Conservation (phyloP, 1,284 basidiomycete species). For the Austropuccinia psidii region DNA sequence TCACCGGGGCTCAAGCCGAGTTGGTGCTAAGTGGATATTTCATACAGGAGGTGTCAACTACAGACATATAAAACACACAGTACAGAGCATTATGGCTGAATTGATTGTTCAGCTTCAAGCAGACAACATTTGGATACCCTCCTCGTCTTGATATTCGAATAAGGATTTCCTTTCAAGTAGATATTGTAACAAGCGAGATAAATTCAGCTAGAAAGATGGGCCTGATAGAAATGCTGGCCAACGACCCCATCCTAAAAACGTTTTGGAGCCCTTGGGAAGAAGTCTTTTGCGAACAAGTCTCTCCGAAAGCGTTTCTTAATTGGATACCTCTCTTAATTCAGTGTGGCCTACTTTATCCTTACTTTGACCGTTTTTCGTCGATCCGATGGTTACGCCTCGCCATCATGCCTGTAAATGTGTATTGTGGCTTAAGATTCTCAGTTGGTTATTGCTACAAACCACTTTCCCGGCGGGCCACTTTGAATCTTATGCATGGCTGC, state of each 20-base stretch:
- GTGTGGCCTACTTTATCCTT: neutral
- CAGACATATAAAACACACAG: too few species aligned
- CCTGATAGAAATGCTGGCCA: neutral
- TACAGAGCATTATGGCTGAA: too few species aligned
- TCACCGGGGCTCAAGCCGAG: too few species aligned
- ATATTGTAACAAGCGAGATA: too few species aligned
- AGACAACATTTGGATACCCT: too few species aligned
- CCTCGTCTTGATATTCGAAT: too few species aligned
- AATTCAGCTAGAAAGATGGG: too few species aligned
- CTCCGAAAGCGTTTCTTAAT: neutral
- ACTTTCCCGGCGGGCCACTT: neutral
- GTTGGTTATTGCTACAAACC: constrained; percentile 9
- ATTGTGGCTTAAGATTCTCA: neutral
- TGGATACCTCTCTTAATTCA: neutral
- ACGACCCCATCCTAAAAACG: neutral
- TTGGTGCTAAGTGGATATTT: too few species aligned
- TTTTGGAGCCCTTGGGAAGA: neutral
- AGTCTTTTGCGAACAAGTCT: neutral
- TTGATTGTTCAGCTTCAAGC: too few species aligned
- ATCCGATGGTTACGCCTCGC: neutral
- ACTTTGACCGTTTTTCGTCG: neutral
- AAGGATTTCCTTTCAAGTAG: too few species aligned
- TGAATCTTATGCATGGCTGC: neutral
- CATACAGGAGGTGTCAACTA: too few species aligned
- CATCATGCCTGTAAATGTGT: neutral